Percentiles rank a stretch among this genome's conserved stretches.
These are phyloP conservation scores for Gossypium stocksii DNA, from an alignment of 345 rosid genomes.

Conservation along the genomic window DNA sequence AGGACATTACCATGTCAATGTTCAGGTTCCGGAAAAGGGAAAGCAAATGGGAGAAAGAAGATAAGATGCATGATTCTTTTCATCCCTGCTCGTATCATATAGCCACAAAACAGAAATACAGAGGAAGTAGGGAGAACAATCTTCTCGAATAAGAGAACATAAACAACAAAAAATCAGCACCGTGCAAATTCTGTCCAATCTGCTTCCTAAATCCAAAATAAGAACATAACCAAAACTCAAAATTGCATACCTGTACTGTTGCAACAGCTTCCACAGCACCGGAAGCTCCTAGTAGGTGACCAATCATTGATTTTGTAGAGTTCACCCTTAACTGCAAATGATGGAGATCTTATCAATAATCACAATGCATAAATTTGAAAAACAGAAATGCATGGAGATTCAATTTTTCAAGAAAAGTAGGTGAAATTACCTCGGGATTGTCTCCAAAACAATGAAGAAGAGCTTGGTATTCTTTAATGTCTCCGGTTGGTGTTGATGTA, in stretches of 20 bases:
- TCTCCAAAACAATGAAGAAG: constrained; percentile 75
- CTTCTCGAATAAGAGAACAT: not conserved
- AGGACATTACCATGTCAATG: constrained; percentile 7
- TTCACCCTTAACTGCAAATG: constrained; percentile 65
- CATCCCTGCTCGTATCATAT: not conserved
- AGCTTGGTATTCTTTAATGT: constrained; percentile 75
- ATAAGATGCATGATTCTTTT: not conserved
- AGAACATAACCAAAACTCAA: not conserved
- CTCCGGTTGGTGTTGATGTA: constrained; percentile 91
- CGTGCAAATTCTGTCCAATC: not conserved
- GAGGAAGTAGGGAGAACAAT: not conserved
- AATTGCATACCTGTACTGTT: constrained; percentile 59
- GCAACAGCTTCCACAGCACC: constrained; percentile 95
- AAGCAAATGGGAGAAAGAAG: not conserved
- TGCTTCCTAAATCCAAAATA: not conserved
- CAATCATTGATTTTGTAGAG: constrained; percentile 93
- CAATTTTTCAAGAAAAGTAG: not conserved
- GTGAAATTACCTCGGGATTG: constrained; percentile 56
- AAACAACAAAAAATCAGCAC: not conserved
- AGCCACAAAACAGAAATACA: constrained; percentile 4
- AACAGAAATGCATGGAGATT: not conserved
- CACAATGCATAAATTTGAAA: constrained; percentile 5
- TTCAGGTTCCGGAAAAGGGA: not conserved
- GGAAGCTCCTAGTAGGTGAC: constrained; percentile 91
- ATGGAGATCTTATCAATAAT: constrained; percentile 16